phyloP scores from a whole-genome alignment of 441 rosid genomes.

The Erodium trifolium region DNA sequence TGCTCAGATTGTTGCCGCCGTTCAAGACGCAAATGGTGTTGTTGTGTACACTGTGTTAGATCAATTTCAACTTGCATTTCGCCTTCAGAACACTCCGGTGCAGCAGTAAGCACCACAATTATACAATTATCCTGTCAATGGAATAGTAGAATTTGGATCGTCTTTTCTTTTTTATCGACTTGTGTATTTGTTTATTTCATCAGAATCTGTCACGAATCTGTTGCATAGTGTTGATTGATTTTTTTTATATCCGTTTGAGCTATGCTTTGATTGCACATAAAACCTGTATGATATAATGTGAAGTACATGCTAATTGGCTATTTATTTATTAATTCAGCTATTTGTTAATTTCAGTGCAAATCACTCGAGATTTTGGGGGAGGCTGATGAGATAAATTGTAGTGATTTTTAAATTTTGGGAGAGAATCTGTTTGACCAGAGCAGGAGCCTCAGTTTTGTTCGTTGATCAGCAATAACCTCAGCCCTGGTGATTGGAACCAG shows the following conservation, averaged over 20 bases:
- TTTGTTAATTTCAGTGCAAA: constrained; percentile 2
- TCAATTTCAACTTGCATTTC: neutral
- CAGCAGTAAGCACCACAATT: neutral
- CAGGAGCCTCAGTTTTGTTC: too few relatives aligned
- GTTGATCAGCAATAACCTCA: too few relatives aligned
- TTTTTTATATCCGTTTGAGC: too few relatives aligned
- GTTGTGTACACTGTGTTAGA: neutral
- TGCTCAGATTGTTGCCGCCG: neutral
- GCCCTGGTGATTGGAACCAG: too few relatives aligned
- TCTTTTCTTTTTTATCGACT: neutral
- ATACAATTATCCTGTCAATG: neutral
- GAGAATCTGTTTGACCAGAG: neutral
- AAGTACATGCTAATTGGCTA: neutral
- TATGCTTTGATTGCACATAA: neutral
- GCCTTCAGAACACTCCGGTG: neutral
- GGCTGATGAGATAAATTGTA: neutral
- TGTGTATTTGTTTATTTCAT: neutral
- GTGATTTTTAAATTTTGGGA: neutral
- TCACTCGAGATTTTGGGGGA: neutral
- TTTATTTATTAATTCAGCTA: neutral
- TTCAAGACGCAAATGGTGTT: constrained; percentile 2
- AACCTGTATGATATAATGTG: neutral
- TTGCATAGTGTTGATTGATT: too few relatives aligned
- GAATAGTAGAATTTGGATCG: neutral
- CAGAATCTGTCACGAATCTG: too few relatives aligned